These are phyloP conservation scores for Nidularia sp. DNA, from an alignment of 768 basidiomycete species.

Conservation along the genomic window DNA sequence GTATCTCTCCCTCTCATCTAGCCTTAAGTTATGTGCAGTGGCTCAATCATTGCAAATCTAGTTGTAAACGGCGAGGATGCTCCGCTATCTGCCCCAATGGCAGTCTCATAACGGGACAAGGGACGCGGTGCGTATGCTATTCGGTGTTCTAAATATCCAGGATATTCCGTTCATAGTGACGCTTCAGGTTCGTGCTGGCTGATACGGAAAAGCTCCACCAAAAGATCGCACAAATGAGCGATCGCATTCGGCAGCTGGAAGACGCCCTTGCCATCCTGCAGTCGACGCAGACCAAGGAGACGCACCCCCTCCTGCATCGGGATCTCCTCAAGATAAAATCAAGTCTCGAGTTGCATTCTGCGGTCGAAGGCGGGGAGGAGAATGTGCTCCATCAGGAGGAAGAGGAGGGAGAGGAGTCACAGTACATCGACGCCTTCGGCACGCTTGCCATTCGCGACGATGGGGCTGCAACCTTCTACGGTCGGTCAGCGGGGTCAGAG, in stretches of 20 bases:
- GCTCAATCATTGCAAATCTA: conserved; percentile 9
- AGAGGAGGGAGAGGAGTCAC: conserved; percentile 35
- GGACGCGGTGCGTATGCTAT: conserved; percentile 52
- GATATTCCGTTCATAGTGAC: neutral
- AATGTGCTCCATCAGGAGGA: conserved; percentile 14
- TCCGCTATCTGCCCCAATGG: conserved; percentile 78
- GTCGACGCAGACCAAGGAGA: conserved; percentile 39
- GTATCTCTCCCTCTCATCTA: conserved; percentile 14
- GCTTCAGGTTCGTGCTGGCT: conserved; percentile 60
- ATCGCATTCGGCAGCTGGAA: conserved; percentile 69
- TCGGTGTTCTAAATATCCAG: neutral
- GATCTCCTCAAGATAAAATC: conserved; percentile 66
- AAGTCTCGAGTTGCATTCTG: conserved; percentile 63
- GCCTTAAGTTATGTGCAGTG: conserved; percentile 1
- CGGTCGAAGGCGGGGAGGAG: conserved; percentile 37
- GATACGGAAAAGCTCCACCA: conserved; percentile 68
- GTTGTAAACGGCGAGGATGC: conserved; percentile 71
- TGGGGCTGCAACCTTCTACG: conserved; percentile 68
- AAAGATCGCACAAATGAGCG: conserved; percentile 65
- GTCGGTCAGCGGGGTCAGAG: conserved; percentile 70
- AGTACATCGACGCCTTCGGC: conserved; percentile 67
- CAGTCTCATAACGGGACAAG: conserved; percentile 72
- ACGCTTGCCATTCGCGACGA: conserved; percentile 67
- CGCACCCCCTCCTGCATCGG: conserved; percentile 56
- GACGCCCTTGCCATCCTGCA: conserved; percentile 61